Conservation (phyloP, 2,329 filamentous ascomycete species). For the Nemania sp. region DNA sequence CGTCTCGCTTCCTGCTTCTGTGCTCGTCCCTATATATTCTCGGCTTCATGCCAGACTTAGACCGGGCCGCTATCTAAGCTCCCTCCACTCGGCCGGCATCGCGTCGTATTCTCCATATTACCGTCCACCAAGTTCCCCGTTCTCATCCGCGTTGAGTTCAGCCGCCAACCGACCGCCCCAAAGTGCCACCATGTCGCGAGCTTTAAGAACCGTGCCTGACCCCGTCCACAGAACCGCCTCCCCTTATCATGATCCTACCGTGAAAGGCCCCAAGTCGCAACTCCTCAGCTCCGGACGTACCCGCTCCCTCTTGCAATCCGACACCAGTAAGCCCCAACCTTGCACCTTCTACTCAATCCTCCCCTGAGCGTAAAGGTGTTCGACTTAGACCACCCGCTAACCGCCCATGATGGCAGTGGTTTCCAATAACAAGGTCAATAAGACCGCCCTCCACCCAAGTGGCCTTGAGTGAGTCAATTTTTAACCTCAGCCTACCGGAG, state of each 20-base stretch:
- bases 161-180: constrained; percentile 26
- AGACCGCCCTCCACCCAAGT: constrained; percentile 85
- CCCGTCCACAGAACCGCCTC: constrained; percentile 48
- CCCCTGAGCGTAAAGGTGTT: too few relatives aligned
- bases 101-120: constrained; percentile 38
- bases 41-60: constrained; percentile 40
- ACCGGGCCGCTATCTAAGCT: constrained; percentile 34
- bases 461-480: constrained; percentile 88
- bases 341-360: not conserved
- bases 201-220: constrained; percentile 43
- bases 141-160: constrained; percentile 36
- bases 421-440: constrained; percentile 71
- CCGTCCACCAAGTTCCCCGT: constrained; percentile 37
- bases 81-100: constrained; percentile 35
- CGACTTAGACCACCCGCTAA: too few relatives aligned
- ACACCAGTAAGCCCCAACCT: constrained; percentile 36
- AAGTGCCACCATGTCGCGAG: constrained; percentile 29
- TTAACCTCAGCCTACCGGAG: not conserved
- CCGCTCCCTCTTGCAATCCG: constrained; percentile 36
- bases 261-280: constrained; percentile 50
- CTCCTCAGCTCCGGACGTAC: constrained; percentile 42
- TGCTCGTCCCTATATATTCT: constrained; percentile 43
- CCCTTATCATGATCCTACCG: constrained; percentile 49
- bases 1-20: constrained; percentile 8
- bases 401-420: constrained; percentile 48